These are phyloP conservation scores for Fragaria vesca DNA, from an alignment of 306 rosid species.

Conservation along the genomic window DNA sequence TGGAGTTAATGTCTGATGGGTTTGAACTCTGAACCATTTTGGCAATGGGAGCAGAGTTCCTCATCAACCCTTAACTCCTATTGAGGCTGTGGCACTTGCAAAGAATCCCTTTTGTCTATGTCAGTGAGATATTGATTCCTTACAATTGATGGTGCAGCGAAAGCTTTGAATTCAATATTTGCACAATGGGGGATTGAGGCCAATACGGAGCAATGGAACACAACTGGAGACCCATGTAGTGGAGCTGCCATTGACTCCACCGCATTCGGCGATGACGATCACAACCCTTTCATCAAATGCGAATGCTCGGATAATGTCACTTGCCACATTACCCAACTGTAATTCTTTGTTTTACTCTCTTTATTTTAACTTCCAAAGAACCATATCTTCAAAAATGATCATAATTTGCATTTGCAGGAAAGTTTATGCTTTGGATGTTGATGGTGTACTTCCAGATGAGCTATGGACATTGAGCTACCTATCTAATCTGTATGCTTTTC, in stretches of 20 bases:
- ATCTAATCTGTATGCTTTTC: conserved; percentile 57
- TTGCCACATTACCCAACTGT: conserved; percentile 70
- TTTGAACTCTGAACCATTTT: neutral
- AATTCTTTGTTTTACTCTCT: neutral
- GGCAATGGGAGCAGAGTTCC: neutral
- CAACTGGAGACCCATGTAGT: conserved; percentile 65
- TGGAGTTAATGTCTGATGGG: neutral
- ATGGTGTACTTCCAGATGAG: conserved; percentile 64
- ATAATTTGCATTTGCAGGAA: conserved; percentile 40
- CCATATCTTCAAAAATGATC: neutral
- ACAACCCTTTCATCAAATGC: conserved; percentile 72
- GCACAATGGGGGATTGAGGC: conserved; percentile 46
- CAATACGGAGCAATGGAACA: conserved; percentile 46
- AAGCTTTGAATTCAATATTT: conserved; percentile 59
- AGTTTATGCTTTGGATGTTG: conserved; percentile 42
- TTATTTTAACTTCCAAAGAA: conserved; percentile 4
- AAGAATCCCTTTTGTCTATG: neutral
- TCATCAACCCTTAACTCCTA: neutral
- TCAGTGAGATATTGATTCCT: neutral
- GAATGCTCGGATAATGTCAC: conserved; percentile 39
- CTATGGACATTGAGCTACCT: conserved; percentile 70
- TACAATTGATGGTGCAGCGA: conserved; percentile 37
- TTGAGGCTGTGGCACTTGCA: neutral
- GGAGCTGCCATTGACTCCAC: conserved; percentile 49
- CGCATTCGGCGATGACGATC: neutral